Percentiles rank a stretch among this genome's conserved stretches.
These are phyloP conservation scores for Mollisia scopiformis DNA, from an alignment of 2,329 filamentous ascomycete species.

Conservation along the genomic window DNA sequence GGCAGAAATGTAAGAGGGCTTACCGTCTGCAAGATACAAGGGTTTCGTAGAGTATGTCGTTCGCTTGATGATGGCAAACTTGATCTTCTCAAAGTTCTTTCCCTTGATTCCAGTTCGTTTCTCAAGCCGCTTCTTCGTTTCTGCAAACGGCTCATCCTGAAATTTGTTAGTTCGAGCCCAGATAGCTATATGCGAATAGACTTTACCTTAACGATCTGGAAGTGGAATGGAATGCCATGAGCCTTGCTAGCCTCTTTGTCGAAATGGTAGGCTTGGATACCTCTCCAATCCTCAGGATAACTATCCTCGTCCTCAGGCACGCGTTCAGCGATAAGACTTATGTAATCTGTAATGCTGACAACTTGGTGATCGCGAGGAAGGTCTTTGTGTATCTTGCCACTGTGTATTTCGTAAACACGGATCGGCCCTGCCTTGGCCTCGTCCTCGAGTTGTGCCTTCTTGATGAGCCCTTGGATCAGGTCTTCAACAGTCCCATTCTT, in stretches of 20 bases:
- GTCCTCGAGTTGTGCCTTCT: constrained; percentile 78
- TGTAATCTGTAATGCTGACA: constrained; percentile 84
- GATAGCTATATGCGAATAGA: constrained; percentile 13
- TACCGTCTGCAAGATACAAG: constrained; percentile 86
- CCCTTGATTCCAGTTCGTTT: constrained; percentile 94
- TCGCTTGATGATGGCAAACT: constrained; percentile 81
- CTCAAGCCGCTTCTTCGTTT: constrained; percentile 93
- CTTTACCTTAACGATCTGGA: constrained; percentile 78
- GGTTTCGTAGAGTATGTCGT: constrained; percentile 75
- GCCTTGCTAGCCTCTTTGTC: constrained; percentile 84
- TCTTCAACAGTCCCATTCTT: constrained; percentile 84
- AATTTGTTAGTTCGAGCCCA: constrained; percentile 18
- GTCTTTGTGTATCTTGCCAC: constrained; percentile 82
- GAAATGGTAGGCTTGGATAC: constrained; percentile 87
- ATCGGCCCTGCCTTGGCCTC: constrained; percentile 72
- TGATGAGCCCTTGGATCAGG: constrained; percentile 73
- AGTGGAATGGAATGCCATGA: constrained; percentile 90
- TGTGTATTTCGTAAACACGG: constrained; percentile 81
- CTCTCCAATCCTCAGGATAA: constrained; percentile 51
- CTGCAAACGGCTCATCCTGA: constrained; percentile 81
- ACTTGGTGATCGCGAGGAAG: constrained; percentile 72
- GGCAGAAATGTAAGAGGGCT: constrained; percentile 38
- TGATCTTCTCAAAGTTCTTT: constrained; percentile 98
- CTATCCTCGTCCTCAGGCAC: constrained; percentile 75
- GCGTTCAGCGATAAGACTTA: constrained; percentile 78